A percentile compares a stretch with the other conserved stretches of the same genome.
phyloP scores from a whole-genome alignment of 225 moss, liverwort and hornwort genomes.

The Climacium dendroides region DNA sequence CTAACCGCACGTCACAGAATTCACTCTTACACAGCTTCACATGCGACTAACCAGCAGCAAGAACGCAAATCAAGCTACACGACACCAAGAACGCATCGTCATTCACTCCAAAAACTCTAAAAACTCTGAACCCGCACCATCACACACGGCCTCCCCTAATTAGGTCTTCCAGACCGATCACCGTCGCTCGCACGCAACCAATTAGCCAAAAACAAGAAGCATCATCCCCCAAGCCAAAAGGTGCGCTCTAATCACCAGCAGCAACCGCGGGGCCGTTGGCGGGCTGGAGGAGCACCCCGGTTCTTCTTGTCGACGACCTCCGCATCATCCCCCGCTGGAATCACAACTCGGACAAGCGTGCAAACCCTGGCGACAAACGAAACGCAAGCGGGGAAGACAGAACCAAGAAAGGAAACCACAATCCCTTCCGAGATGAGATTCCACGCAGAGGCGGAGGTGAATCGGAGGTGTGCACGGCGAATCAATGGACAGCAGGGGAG shows the following conservation, averaged over 20 bases:
- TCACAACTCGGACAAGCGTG: not conserved
- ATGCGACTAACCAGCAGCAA: not conserved
- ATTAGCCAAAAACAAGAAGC: not conserved
- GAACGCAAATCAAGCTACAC: not conserved
- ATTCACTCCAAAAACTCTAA: not conserved
- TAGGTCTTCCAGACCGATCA: conserved; percentile 6
- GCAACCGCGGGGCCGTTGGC: conserved; percentile 42
- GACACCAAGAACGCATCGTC: not conserved
- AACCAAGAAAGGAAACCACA: not conserved
- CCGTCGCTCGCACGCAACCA: not conserved
- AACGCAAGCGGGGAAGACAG: not conserved
- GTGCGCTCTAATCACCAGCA: conserved; percentile 26
- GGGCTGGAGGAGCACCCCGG: conserved; percentile 55
- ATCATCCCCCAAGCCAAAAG: not conserved
- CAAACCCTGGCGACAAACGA: not conserved
- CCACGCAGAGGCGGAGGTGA: not conserved
- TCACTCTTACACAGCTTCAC: not conserved
- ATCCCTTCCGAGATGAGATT: not conserved
- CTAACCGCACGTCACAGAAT: not conserved
- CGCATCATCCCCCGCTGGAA: conserved; percentile 30
- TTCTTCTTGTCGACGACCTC: conserved; percentile 49
- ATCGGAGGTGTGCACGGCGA: not conserved
- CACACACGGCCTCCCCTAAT: not conserved
- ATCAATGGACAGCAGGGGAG: not conserved
- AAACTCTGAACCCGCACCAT: not conserved